Evolutionary conservation across 1,139 yeast species (phyloP).

Genomic region (Suhomyces taliae): DNA sequence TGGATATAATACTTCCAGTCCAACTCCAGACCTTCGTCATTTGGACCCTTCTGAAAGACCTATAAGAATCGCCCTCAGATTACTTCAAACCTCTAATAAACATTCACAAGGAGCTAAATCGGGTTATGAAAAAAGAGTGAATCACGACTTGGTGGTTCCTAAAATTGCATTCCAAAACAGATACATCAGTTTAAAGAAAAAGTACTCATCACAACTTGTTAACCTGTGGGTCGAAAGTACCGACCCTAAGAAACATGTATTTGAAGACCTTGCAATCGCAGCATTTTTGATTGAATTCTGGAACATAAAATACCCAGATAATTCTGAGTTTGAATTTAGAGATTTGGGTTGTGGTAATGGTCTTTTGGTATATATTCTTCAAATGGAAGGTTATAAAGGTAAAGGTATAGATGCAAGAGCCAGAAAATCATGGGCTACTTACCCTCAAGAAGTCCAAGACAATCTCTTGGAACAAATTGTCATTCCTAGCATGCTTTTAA

Average conservation of each 20-base stretch:
- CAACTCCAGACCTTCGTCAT: conserved; percentile 24
- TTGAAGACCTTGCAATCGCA: conserved; percentile 95
- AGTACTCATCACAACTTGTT: conserved; percentile 74
- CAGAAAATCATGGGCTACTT: conserved; percentile 82
- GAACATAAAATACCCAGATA: conserved; percentile 55
- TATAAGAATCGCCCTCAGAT: conserved; percentile 76
- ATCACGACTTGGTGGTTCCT: conserved; percentile 83
- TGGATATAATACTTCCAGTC: conserved; percentile 21
- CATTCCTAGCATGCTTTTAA: conserved; percentile 67
- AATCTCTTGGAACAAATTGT: conserved; percentile 72
- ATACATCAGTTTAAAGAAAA: conserved; percentile 77
- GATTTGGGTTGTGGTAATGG: conserved; percentile 98
- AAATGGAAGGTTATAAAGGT: conserved; percentile 79
- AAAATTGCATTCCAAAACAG: conserved; percentile 81
- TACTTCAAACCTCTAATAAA: conserved; percentile 75
- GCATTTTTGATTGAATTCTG: conserved; percentile 92
- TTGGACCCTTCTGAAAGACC: conserved; percentile 58
- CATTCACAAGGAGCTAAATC: conserved; percentile 81
- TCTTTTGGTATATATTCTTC: conserved; percentile 69
- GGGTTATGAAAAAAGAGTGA: conserved; percentile 86
- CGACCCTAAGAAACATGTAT: conserved; percentile 93
- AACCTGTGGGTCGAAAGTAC: conserved; percentile 89
- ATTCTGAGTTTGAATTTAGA: conserved; percentile 63
- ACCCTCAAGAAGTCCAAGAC: conserved; percentile 60
- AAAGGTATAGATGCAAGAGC: conserved; percentile 87